phyloP scores from a whole-genome alignment of 768 basidiomycete genomes.

The Chalciporus chontae region DNA sequence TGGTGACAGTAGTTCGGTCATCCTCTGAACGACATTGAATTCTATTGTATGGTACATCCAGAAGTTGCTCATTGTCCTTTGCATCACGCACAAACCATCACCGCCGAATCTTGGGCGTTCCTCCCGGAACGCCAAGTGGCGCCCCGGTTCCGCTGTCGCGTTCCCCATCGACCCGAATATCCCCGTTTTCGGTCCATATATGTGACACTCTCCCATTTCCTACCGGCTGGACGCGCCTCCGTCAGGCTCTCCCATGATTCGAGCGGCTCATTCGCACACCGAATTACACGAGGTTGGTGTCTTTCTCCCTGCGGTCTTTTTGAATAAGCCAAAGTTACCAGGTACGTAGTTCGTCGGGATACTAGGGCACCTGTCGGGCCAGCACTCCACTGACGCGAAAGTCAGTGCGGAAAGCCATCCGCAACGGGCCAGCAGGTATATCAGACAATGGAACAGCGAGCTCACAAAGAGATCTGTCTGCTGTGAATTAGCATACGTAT shows the following conservation, averaged over 20 bases:
- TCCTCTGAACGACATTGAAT: no score
- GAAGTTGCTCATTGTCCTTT: no score
- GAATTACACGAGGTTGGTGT: background rate
- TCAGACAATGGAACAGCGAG: background rate
- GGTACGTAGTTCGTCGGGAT: no score
- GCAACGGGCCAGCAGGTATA: background rate
- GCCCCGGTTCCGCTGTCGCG: background rate
- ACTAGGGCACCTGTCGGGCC: no score
- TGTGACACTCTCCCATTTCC: background rate
- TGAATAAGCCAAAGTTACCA: background rate
- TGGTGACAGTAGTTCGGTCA: no score
- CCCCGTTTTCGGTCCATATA: conserved; percentile 4
- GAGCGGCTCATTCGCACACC: conserved; percentile 1
- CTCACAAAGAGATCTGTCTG: no score
- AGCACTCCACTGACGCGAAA: background rate
- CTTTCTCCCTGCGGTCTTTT: background rate
- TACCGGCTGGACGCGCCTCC: background rate
- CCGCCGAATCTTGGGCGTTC: background rate
- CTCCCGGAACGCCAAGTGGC: background rate
- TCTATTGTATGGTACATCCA: background rate
- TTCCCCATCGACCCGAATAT: conserved; percentile 7
- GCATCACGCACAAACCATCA: no score
- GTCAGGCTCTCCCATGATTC: background rate
- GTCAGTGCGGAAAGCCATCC: background rate
- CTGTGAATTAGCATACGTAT: no score